Base-by-base conservation (phyloP, 768 basidiomycete genomes). In the Tulasnella sp. region DNA sequence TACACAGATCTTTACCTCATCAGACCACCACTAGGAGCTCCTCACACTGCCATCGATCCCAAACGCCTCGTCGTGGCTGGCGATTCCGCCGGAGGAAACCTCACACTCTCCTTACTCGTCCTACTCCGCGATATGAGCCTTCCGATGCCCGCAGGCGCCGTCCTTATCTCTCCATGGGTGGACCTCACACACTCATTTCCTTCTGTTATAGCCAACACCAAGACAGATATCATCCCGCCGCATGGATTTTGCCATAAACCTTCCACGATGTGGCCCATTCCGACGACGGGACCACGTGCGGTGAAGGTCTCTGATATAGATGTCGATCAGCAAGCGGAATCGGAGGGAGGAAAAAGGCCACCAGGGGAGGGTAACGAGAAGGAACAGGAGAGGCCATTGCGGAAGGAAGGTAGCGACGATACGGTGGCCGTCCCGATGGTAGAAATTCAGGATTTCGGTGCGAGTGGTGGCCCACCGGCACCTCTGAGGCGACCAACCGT, bases 121-220 rank as follows among this genome's bases (percentile, higher is more conserved):
- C 67, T 76, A 9, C 79, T 99, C 49, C 86, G 96, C 11, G 96
- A 99, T 70, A 72, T 79, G 0, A 84, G 81, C 1, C 74, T 94
- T 19, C 92, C 92, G 3, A 63, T 80, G 49, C 96, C 94, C 3
- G 89, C 92, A 2, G 96, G 92, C 9, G 92, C 83, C 1, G 76
- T 95, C 13, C 74, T 97, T 42, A 86, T 97, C 64, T 93, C 89
- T 27, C 96, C 96, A 0, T 97, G 95, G 88, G 86, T 84, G 10
- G 88, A 91, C 71, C 73, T 98, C n/a, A 94, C 90, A 0, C 96
- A 98, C 70, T 93, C 89, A 0, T 97, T 98, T 70, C 89, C 91
- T 0, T 91, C 88, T 65, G 78, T 94, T 45, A 80, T 89, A 66
- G 73, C 77, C 42, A 97, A 98, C 69, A 93, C 89, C 1, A 76